A percentile compares a stretch with the other conserved stretches of the same genome.
These are phyloP conservation scores for Cystobasidium pallidum DNA, from an alignment of 1,284 basidiomycete genomes.

Conservation along the genomic window DNA sequence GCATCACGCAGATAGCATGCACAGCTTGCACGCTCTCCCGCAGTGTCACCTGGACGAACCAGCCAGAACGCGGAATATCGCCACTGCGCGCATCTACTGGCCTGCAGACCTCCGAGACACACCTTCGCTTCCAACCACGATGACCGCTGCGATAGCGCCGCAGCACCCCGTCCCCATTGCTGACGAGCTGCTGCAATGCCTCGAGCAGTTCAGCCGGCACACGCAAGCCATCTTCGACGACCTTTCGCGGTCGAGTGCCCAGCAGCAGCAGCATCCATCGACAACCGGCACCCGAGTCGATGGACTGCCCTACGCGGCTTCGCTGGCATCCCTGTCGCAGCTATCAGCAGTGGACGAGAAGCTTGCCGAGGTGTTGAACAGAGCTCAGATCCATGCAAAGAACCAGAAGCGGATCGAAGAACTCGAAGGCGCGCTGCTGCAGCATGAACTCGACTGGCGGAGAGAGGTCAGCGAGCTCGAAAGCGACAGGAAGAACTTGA, in stretches of 20 bases:
- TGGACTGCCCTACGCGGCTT: slow-evolving; percentile 13
- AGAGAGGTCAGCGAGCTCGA: slow-evolving; percentile 28
- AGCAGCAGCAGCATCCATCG: slow-evolving; percentile 15
- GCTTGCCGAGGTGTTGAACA: slow-evolving; percentile 26
- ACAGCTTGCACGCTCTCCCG: no score
- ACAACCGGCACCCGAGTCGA: neutral
- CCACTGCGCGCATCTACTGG: neutral
- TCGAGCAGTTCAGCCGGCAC: slow-evolving; percentile 31
- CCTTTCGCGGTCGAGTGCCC: slow-evolving; percentile 19
- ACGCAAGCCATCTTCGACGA: slow-evolving; percentile 34
- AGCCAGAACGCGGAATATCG: neutral
- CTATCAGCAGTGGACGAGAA: slow-evolving; percentile 35
- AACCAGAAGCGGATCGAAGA: slow-evolving; percentile 31
- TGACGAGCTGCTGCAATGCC: slow-evolving; percentile 25
- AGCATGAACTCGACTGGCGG: slow-evolving; percentile 33
- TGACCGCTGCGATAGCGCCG: neutral
- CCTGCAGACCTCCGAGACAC: neutral
- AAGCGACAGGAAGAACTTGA: slow-evolving; percentile 14
- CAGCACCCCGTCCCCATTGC: slow-evolving; percentile 19
- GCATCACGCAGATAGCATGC: no score
- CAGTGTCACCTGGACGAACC: neutral
- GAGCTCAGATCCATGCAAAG: slow-evolving; percentile 22
- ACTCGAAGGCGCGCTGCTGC: slow-evolving; percentile 27
- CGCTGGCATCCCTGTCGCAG: slow-evolving; percentile 1
- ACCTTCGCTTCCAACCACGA: neutral